These are phyloP conservation scores for Puya raimondii DNA, from an alignment of 176 grass and related monocot species.

Conservation along the genomic window DNA sequence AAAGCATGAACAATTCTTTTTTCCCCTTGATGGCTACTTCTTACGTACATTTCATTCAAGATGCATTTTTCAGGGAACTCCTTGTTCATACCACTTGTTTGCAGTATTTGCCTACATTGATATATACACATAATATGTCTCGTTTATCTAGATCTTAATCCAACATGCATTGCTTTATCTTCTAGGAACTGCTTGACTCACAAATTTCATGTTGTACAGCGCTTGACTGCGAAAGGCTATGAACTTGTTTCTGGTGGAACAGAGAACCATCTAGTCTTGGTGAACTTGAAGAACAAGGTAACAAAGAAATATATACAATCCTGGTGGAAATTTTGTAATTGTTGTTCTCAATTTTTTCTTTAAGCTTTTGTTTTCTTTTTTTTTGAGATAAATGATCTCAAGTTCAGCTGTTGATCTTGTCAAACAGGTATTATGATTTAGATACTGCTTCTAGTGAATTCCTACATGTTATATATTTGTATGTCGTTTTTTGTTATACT, in stretches of 20 bases:
- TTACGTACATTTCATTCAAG: not conserved
- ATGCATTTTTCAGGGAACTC: not conserved
- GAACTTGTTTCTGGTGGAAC: conserved; percentile 97
- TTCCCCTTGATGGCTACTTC: not conserved
- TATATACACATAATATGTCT: not conserved
- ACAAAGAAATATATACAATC: conserved; percentile 15
- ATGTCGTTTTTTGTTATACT: too few relatives aligned
- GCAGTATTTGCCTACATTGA: not conserved
- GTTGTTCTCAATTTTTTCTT: too few relatives aligned
- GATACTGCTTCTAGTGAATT: not conserved
- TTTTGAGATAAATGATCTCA: too few relatives aligned
- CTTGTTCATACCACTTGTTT: not conserved
- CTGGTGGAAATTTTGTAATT: conserved; percentile 1
- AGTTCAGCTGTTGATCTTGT: not conserved
- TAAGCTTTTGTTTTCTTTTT: not conserved
- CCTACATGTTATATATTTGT: too few relatives aligned
- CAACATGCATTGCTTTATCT: not conserved
- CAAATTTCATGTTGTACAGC: conserved; percentile 26
- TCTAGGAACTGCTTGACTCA: not conserved
- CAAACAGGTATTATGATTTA: not conserved
- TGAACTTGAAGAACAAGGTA: conserved; percentile 98
- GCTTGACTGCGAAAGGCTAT: conserved; percentile 60
- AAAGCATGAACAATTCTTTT: not conserved
- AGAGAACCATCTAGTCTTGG: conserved; percentile 98
- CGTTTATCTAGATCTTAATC: not conserved